A percentile compares a stretch with the other conserved stretches of the same genome.
Conservation (phyloP, 2,329 filamentous ascomycete genomes). For the Alternaria brassicae region DNA sequence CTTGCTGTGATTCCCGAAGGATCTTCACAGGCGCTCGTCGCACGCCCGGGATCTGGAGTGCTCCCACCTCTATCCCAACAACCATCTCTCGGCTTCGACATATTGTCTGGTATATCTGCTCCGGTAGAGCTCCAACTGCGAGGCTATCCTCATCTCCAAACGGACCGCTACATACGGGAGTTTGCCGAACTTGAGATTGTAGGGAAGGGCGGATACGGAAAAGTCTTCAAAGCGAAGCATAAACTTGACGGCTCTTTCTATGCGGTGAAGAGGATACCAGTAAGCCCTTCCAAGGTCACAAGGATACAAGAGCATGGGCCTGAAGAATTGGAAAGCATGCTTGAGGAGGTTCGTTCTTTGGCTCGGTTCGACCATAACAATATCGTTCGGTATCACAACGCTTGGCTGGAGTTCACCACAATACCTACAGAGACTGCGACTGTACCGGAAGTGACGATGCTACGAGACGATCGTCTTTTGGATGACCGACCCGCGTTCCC, state of each 20-base stretch:
- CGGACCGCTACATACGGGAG: conserved; percentile 43
- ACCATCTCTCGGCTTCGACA: conserved; percentile 20
- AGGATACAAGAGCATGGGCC: conserved; percentile 61
- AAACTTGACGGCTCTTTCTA: conserved; percentile 68
- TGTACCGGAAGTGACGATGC: conserved; percentile 8
- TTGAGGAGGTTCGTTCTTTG: conserved; percentile 68
- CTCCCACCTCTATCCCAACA: conserved; percentile 15
- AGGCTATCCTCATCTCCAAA: conserved; percentile 40
- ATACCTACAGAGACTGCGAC: conserved; percentile 18
- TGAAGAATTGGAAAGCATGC: conserved; percentile 62
- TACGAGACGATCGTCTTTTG: conserved; percentile 34
- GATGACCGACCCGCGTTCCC: conserved; percentile 27
- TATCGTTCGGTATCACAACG: conserved; percentile 70
- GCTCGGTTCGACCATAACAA: conserved; percentile 70
- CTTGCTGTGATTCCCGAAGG: conserved; percentile 29
- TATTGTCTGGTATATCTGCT: conserved; percentile 23
- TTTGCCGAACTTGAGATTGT: conserved; percentile 58
- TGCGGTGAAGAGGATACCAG: conserved; percentile 70
- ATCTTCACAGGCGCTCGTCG: conserved; percentile 34
- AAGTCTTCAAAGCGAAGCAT: conserved; percentile 68
- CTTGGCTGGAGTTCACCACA: conserved; percentile 65
- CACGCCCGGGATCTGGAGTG: conserved; percentile 18
- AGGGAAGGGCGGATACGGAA: conserved; percentile 70
- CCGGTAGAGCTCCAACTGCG: conserved; percentile 31
- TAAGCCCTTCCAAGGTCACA: conserved; percentile 61